Percentiles rank a stretch among this genome's conserved stretches.
These are phyloP conservation scores for Trypanosomatidae sp. DNA, from an alignment of 208 protist species.

Conservation along the genomic window DNA sequence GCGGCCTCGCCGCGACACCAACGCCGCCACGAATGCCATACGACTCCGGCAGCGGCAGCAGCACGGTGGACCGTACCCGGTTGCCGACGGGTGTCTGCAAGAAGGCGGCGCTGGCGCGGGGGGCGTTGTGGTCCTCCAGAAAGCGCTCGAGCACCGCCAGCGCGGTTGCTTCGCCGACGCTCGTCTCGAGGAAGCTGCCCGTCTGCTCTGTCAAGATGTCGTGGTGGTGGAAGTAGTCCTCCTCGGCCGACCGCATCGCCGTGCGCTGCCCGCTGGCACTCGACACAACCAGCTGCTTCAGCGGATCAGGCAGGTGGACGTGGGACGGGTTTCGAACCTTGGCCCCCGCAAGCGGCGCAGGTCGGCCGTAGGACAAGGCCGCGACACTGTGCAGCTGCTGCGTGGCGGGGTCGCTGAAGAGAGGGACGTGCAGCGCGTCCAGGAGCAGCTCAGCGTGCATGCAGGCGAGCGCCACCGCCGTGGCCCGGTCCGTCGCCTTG, in stretches of 20 bases:
- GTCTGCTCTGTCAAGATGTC: conserved; percentile 48
- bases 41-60: conserved; percentile 66
- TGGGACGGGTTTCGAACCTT: conserved; percentile 44
- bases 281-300: conserved; percentile 50
- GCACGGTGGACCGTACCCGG: conserved; percentile 62
- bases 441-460: conserved; percentile 90
- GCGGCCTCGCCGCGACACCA: conserved; percentile 53
- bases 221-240: conserved; percentile 67
- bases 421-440: conserved; percentile 52
- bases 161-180: conserved; percentile 38
- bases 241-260: conserved; percentile 54
- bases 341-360: conserved; percentile 61
- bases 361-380: conserved; percentile 74
- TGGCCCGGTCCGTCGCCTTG: conserved; percentile 57
- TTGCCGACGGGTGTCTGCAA: conserved; percentile 40
- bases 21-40: conserved; percentile 85
- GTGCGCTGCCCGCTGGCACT: conserved; percentile 23
- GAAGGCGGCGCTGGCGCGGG: conserved; percentile 57
- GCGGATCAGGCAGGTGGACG: conserved; percentile 50
- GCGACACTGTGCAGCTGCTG: conserved; percentile 72
- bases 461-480: conserved; percentile 66
- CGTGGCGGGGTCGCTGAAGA: conserved; percentile 59
- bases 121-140: conserved; percentile 30
- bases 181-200: conserved; percentile 59
- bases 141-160: conserved; percentile 48